phyloP scores from a whole-genome alignment of 2,329 filamentous ascomycete species.

The Tolypocladium album region DNA sequence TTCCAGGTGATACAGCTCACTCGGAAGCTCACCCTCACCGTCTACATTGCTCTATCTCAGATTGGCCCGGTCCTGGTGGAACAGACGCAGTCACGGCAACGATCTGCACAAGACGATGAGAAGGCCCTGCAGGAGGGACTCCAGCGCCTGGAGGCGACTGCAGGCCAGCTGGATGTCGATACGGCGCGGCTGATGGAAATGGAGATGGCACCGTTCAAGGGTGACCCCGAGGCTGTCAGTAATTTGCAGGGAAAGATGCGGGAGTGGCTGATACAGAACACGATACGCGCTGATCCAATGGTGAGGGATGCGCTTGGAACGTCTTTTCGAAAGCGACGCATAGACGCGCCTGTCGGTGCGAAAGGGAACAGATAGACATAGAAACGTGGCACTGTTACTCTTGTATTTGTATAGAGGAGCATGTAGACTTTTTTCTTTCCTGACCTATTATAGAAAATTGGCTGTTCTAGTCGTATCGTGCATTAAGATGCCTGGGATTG shows the following conservation, averaged over 20 bases:
- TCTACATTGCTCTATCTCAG: slow-evolving; percentile 76
- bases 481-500: too few relatives aligned
- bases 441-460: background rate
- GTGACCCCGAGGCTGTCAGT: slow-evolving; percentile 53
- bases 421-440: background rate
- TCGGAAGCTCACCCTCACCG: slow-evolving; percentile 64
- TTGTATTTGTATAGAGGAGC: background rate
- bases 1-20: slow-evolving; percentile 74
- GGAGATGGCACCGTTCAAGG: slow-evolving; percentile 71
- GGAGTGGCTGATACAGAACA: slow-evolving; percentile 83
- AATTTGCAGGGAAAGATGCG: slow-evolving; percentile 58
- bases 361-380: slow-evolving; percentile 31
- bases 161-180: slow-evolving; percentile 56
- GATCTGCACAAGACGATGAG: slow-evolving; percentile 26
- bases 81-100: slow-evolving; percentile 20
- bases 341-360: slow-evolving; percentile 52
- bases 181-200: slow-evolving; percentile 59
- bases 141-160: slow-evolving; percentile 51
- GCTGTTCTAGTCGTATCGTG: background rate
- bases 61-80: slow-evolving; percentile 56
- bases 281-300: slow-evolving; percentile 66
- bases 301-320: slow-evolving; percentile 69
- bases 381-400: background rate
- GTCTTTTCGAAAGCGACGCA: slow-evolving; percentile 51
- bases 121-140: slow-evolving; percentile 50